These are phyloP conservation scores for Musa schizocarpa DNA, from an alignment of 176 grass and related monocot species.

Conservation along the genomic window DNA sequence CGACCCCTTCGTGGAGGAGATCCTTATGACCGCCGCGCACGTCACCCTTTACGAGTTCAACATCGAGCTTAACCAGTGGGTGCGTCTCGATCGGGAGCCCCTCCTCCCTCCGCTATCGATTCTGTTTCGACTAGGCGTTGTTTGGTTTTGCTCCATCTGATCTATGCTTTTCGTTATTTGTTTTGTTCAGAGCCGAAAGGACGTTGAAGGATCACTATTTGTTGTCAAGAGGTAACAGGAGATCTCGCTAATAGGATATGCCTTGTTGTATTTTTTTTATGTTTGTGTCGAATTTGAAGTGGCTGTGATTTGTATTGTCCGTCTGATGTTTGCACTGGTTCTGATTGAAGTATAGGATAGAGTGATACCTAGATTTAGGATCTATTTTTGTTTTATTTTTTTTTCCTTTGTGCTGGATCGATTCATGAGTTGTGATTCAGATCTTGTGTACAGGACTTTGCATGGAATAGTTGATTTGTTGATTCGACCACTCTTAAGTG, in stretches of 20 bases:
- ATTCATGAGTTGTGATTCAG: no score
- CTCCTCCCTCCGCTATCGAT: not conserved
- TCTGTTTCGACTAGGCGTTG: not conserved
- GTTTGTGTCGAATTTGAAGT: not conserved
- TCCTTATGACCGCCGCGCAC: slow-evolving; percentile 83
- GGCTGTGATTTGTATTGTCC: not conserved
- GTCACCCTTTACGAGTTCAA: slow-evolving; percentile 95
- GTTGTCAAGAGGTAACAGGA: slow-evolving; percentile 67
- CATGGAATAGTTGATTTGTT: no score
- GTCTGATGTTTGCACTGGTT: not conserved
- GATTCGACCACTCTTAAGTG: no score
- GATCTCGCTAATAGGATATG: not conserved
- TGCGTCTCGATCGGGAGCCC: not conserved
- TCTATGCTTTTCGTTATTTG: slow-evolving; percentile 1
- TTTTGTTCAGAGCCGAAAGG: slow-evolving; percentile 66
- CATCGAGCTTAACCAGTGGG: slow-evolving; percentile 90
- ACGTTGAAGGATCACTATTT: slow-evolving; percentile 86
- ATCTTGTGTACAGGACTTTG: no score
- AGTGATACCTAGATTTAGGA: no score
- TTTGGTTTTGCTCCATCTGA: not conserved
- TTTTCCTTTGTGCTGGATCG: no score
- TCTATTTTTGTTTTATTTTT: no score
- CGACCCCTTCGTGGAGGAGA: slow-evolving; percentile 86
- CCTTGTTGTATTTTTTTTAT: not conserved
- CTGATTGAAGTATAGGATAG: no score